Base-by-base conservation (phyloP, 306 rosid species). In the Quercus cerris region DNA sequence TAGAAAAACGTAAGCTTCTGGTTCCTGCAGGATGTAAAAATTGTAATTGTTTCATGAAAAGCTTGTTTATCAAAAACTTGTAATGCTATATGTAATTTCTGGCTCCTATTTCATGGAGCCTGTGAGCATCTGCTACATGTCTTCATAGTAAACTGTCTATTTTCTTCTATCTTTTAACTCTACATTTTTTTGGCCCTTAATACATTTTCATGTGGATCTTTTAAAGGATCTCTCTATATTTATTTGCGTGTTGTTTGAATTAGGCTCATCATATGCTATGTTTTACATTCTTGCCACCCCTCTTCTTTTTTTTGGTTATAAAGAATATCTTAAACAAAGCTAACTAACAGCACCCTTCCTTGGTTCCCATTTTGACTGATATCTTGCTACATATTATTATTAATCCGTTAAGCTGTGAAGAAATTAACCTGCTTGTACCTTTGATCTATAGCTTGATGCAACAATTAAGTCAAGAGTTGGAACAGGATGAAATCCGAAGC, bases 381-480 rank as follows among this genome's bases (percentile, higher is more conserved):
- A 1, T 18, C 70, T 31, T 64, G 69, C 28, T 28, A 64, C 70
- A 0, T 28, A 30, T 52, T 23, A n/a, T 61, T 23, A 8, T 69
- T 80, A n/a, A 14, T 70, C 74, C 33, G 19, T 58, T 51, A 78
- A 79, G 75, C 69, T 18, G 55, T 72, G 51, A 52, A 64, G 7
- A 55, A 74, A 31, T 71, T 83, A 27, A 33, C 58, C 22, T 67
- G 5, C 19, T 28, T 19, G 71, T 56, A 68, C 62, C 25, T 44
- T 79, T 71, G 71, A 41, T 73, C 66, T 58, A 28, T 79, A 92
- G 98, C 86, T 91, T 92, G 83, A 88, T 94, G 93, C 98, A 92
- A 84, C 98, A 90, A 86, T 75, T 94, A 78, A 91, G 80, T 86
- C 97, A 88, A 78, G 97, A 94, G 87, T 87, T 92, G 85, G 98